Evolutionary conservation across 2,329 filamentous ascomycete species (phyloP), one percentile per base, ranked within the genome.

Genomic region (Xylaria sp.): DNA sequence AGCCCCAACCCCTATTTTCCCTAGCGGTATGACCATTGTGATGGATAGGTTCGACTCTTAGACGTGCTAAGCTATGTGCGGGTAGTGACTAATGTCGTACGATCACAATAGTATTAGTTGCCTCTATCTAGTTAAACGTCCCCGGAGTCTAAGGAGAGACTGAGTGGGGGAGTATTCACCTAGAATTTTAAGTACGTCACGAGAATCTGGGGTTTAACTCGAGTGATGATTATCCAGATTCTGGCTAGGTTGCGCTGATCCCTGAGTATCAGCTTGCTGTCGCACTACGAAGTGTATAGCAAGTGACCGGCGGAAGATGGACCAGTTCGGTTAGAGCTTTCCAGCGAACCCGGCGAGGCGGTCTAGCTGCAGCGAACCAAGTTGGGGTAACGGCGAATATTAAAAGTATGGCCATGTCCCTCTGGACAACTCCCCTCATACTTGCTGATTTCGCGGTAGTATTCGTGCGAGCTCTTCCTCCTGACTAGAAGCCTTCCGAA

Each of bases 401-500:
- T 69, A 69, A 65, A 69, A 55, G 50, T 18, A 37, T 51, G 15
- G n/a, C n/a, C 3, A 18, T 31, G 12, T 56, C 61, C 41, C 56
- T 51, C 39, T 60, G n/a, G 31, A 48, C n/a, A 20, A 28, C 39
- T 58, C 56, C 39, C 23, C 50, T 54, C 20, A 8, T 46, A 28
- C 28, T 54, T 63, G 15, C 28, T 48, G 39, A 18, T 48, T 25
- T 28, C 46, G 52, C 50, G 55, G 41, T 44, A 44, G 60, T 51
- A 31, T 48, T 44, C 25, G 25, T 54, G 37, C 37, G 9, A 12
- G 13, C 46, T 61, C 37, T 46, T 44, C n/a, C n/a, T 54, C 52
- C 41, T 64, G 7, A 34, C 41, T 9, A 15, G 44, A 31, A 46
- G 25, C 15, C 59, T 2, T 41, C 15, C 13, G n/a, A 23, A 50